Percentiles rank a stretch among this genome's conserved stretches.
Conservation (phyloP, 1,139 yeast genomes). For the Petasospora fabianii region DNA sequence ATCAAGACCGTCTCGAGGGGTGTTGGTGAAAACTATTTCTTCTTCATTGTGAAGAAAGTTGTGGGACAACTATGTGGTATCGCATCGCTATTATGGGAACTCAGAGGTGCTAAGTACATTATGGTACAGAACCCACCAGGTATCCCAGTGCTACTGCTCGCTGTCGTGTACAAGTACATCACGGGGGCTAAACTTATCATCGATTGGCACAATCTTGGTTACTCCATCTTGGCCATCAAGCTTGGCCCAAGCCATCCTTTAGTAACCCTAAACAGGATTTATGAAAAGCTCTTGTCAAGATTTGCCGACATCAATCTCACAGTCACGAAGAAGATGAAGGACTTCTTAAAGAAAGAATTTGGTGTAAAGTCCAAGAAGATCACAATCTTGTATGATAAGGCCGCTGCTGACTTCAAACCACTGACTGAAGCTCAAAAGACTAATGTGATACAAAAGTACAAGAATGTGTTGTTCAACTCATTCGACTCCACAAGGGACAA, state of each 20-base stretch:
- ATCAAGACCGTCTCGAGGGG: conserved; percentile 39
- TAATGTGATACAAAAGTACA: conserved; percentile 35
- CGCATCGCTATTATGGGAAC: conserved; percentile 42
- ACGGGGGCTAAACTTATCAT: conserved; percentile 64
- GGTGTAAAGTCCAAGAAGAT: conserved; percentile 36
- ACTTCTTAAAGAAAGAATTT: conserved; percentile 54
- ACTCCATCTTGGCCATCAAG: conserved; percentile 71
- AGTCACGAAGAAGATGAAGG: conserved; percentile 75
- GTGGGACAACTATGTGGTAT: conserved; percentile 49
- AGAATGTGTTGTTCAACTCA: conserved; percentile 38
- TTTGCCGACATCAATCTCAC: conserved; percentile 70
- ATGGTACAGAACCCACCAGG: conserved; percentile 93
- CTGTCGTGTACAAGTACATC: conserved; percentile 49
- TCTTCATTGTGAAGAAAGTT: conserved; percentile 62
- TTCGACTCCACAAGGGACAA: conserved; percentile 43
- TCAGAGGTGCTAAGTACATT: conserved; percentile 66
- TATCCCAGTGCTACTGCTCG: conserved; percentile 71
- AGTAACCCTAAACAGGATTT: conserved; percentile 53
- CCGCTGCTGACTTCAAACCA: conserved; percentile 66
- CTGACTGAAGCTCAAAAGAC: conserved; percentile 29
- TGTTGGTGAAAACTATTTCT: conserved; percentile 45
- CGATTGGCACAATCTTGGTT: conserved; percentile 97
- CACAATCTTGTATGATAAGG: conserved; percentile 65
- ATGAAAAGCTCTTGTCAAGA: conserved; percentile 58
- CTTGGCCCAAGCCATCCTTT: conserved; percentile 49